phyloP scores from a whole-genome alignment of 129 eudicot genomes.

The Centella asiatica region DNA sequence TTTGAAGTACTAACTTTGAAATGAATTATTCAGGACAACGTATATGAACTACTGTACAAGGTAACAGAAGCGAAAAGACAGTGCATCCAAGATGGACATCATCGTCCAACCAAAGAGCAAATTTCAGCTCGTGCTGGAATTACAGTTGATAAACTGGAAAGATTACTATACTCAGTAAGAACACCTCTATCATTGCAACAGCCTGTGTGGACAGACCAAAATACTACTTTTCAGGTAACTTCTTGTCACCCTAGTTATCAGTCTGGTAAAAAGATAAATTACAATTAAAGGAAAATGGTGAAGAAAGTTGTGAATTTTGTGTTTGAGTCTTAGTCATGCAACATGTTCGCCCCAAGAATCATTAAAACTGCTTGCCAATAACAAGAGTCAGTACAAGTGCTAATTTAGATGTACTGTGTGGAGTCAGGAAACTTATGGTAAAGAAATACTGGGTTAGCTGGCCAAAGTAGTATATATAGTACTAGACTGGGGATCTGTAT shows the following conservation, averaged over 20 bases:
- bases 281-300: neutral
- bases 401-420: too few species aligned
- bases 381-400: too few species aligned
- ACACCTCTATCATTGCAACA: constrained; percentile 76
- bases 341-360: neutral
- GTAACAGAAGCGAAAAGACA: constrained; percentile 67
- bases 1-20: neutral
- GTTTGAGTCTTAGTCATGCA: neutral
- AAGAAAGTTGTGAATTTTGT: neutral
- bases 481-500: too few species aligned
- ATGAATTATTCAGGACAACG: constrained; percentile 54
- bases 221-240: constrained; percentile 67
- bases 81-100: constrained; percentile 63
- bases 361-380: too few species aligned
- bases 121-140: constrained; percentile 72
- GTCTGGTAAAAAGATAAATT: neutral
- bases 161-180: constrained; percentile 34
- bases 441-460: too few species aligned
- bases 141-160: constrained; percentile 61
- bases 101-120: constrained; percentile 52
- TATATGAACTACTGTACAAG: constrained; percentile 59
- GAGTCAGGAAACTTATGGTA: too few species aligned
- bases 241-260: neutral
- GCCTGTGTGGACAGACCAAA: constrained; percentile 59
- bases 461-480: too few species aligned